Percentiles rank a stretch among this genome's conserved stretches.
phyloP scores from a whole-genome alignment of 305 asterid genomes.

The Fraxinus velutina region DNA sequence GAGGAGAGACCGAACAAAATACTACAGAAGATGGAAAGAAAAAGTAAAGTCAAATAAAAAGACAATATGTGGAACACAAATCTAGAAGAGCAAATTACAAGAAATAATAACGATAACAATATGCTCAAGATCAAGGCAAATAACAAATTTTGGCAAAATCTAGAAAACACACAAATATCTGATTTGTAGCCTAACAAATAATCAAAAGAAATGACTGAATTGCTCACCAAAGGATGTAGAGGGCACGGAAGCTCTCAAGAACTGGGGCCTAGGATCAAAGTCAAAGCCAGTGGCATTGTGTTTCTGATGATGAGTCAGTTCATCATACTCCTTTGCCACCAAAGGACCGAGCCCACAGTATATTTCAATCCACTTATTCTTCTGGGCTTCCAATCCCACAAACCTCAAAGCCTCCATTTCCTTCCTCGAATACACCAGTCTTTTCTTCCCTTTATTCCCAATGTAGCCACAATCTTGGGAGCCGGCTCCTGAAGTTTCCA shows the following conservation, averaged over 20 bases:
- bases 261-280: conserved; percentile 49
- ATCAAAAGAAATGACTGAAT: not conserved
- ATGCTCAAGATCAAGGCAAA: not conserved
- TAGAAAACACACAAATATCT: not conserved
- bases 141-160: not conserved
- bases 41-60: not conserved
- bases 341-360: conserved; percentile 54
- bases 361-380: conserved; percentile 65
- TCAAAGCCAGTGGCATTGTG: conserved; percentile 25
- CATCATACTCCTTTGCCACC: conserved; percentile 56
- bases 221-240: conserved; percentile 25
- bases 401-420: conserved; percentile 69
- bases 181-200: not conserved
- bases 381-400: conserved; percentile 54
- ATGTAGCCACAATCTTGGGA: conserved; percentile 3
- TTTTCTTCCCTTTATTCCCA: conserved; percentile 36
- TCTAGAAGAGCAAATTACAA: conserved; percentile 2
- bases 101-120: conserved; percentile 5
- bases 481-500: conserved; percentile 10
- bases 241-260: conserved; percentile 29
- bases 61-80: not conserved
- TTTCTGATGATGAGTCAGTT: conserved; percentile 30
- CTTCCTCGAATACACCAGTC: conserved; percentile 42
- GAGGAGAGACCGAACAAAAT: not conserved
- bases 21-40: not conserved